Evolutionary conservation across 192 early-diverging fungal species (phyloP), one percentile per base, ranked within the genome.

Genomic region (Backusella psychrophila): DNA sequence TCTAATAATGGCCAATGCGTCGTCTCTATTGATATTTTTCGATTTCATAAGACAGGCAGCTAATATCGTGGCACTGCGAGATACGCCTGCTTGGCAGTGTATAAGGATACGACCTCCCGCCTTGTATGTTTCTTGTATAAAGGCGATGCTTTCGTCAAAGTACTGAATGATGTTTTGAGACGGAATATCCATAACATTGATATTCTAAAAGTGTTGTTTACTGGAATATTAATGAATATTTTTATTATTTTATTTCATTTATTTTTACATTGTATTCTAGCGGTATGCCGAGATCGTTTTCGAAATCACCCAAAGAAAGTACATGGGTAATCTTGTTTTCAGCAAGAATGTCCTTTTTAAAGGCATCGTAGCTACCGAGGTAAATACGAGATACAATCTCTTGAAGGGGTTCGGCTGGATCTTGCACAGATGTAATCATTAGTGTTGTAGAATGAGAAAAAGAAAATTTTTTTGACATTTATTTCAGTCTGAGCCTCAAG

Each of bases 51-150:
- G 56, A 75, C 90, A 94, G 11, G 93, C 91, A 1, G 86, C 86
- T 1, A 88, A 79, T 26, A 91, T 78, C 0, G 93, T 85, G 23
- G 87, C 90, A 73, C 91, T 92, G 56, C 93, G 84, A 19, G 93
- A 94, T 44, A 91, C 88, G 19, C 92, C 92, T 5, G 93, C 77
- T 67, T 87, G 77, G 71, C 93, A 94, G 69, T 94, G 91, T 8
- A 94, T 86, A 66, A 94, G 86, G 38, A 94, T 85, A 9, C 83
- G 84, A 2, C 86, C 87, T 19, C 86, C 84, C 9, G 59, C 76
- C 0, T 76, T 77, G 17, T 91, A 49, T 2, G 85, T 84, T 14
- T 72, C 70, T 5, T 83, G 53, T 19, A 92, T 94, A 77, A 93
- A 94, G 4, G 49, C 75, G 75, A 86, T 85, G 44, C 85, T 88